Conservation (phyloP, 805 yeast genomes). For the Yarrowia hollandica region DNA sequence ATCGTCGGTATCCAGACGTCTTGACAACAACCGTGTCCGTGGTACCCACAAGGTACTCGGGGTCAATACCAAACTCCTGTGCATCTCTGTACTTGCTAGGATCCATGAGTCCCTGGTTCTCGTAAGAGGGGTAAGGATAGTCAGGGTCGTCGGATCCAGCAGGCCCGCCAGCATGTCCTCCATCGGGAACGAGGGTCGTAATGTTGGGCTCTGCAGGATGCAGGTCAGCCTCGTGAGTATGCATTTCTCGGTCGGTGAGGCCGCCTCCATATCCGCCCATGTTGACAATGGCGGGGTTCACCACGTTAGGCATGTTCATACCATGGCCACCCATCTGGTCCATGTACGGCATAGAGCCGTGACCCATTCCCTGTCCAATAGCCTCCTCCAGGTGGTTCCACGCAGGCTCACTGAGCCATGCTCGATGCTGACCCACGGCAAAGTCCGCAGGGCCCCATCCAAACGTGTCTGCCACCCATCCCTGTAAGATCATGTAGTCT, state of each 20-base stretch:
- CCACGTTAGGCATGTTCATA: slow-evolving; percentile 13
- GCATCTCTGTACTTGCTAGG: slow-evolving; percentile 37
- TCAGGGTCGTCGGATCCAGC: slow-evolving; percentile 1
- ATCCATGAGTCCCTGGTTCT: slow-evolving; percentile 35
- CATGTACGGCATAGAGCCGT: background rate
- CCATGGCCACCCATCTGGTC: slow-evolving; percentile 15
- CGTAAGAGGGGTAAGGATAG: slow-evolving; percentile 32
- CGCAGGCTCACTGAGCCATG: slow-evolving; percentile 44
- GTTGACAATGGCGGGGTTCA: slow-evolving; percentile 15
- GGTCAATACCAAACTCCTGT: slow-evolving; percentile 30
- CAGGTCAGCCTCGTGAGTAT: slow-evolving; percentile 22
- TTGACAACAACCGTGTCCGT: slow-evolving; percentile 39
- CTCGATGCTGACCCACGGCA: slow-evolving; percentile 41
- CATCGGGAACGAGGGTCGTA: slow-evolving; percentile 1
- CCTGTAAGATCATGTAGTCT: slow-evolving; percentile 37
- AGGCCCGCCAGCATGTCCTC: background rate
- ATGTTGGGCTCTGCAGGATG: slow-evolving; percentile 27
- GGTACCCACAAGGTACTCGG: slow-evolving; percentile 41
- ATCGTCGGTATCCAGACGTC: slow-evolving; percentile 39
- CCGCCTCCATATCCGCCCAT: slow-evolving; percentile 16
- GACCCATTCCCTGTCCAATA: slow-evolving; percentile 8
- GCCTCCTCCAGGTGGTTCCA: slow-evolving; percentile 44
- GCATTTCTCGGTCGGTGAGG: slow-evolving; percentile 15
- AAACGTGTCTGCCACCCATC: slow-evolving; percentile 43
- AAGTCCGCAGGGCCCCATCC: slow-evolving; percentile 42